These are phyloP conservation scores for Jaapia argillacea DNA, from an alignment of 768 basidiomycete species.

Conservation along the genomic window DNA sequence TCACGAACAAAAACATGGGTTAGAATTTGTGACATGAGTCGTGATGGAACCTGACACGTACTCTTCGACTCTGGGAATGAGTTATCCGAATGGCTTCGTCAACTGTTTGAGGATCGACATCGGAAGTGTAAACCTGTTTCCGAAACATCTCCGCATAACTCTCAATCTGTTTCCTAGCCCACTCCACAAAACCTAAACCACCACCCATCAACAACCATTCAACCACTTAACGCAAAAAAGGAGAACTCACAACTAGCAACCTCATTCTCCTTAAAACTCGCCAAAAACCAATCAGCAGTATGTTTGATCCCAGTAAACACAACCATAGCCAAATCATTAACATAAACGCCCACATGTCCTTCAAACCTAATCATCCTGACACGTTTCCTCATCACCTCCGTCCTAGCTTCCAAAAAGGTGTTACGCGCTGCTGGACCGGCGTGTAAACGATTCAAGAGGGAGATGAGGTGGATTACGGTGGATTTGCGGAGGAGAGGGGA, in stretches of 20 bases:
- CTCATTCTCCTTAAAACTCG: slow-evolving; percentile 92
- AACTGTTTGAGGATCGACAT: slow-evolving; percentile 58
- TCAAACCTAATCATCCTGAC: slow-evolving; percentile 87
- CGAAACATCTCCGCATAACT: slow-evolving; percentile 77
- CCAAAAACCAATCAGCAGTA: slow-evolving; percentile 96
- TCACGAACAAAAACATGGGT: background rate
- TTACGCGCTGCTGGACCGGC: slow-evolving; percentile 71
- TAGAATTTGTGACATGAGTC: background rate
- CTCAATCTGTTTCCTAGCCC: slow-evolving; percentile 85
- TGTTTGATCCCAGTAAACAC: slow-evolving; percentile 94
- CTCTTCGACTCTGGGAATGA: slow-evolving; percentile 76
- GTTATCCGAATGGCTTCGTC: slow-evolving; percentile 76
- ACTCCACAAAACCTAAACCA: slow-evolving; percentile 77
- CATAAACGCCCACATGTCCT: slow-evolving; percentile 77
- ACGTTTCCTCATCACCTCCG: slow-evolving; percentile 61
- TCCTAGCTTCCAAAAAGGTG: slow-evolving; percentile 74
- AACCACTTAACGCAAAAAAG: background rate
- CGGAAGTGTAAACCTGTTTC: slow-evolving; percentile 85
- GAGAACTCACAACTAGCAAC: slow-evolving; percentile 73
- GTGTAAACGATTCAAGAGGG: slow-evolving; percentile 64
- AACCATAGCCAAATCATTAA: slow-evolving; percentile 81
- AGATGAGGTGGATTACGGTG: slow-evolving; percentile 57
- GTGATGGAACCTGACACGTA: slow-evolving; percentile 19
- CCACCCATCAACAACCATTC: slow-evolving; percentile 1
- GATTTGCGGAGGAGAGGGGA: slow-evolving; percentile 72